Evolutionary conservation across 192 early-diverging fungal species (phyloP).

Genomic region (Haplosporangium gracile): DNA sequence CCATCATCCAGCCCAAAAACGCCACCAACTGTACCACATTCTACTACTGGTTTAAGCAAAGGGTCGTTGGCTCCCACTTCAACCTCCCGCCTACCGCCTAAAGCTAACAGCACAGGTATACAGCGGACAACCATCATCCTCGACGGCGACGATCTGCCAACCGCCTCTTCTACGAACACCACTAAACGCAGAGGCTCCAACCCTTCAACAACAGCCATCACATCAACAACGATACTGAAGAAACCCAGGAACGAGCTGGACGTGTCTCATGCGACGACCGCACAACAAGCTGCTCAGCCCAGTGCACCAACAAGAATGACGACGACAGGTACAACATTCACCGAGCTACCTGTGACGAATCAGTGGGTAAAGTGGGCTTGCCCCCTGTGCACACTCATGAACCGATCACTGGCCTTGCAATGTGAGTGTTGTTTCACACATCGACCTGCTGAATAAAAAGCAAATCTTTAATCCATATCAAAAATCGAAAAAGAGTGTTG

Average conservation of each 20-base stretch:
- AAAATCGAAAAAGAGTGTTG: neutral
- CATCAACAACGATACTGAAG: neutral
- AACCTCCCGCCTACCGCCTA: neutral
- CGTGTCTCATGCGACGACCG: neutral
- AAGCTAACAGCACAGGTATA: neutral
- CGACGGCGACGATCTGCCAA: neutral
- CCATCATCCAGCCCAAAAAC: neutral
- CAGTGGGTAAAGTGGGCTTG: slow-evolving; percentile 62
- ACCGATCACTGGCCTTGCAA: slow-evolving; percentile 56
- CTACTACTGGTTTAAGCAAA: neutral
- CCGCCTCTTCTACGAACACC: neutral
- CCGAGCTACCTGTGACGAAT: neutral
- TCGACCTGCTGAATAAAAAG: slow-evolving; percentile 23
- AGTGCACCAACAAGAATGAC: neutral
- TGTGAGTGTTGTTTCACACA: slow-evolving; percentile 61
- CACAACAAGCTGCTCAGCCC: neutral
- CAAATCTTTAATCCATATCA: neutral
- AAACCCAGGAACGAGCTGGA: neutral
- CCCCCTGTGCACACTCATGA: slow-evolving; percentile 68
- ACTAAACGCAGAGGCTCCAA: neutral
- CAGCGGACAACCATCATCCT: neutral
- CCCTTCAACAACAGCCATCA: neutral
- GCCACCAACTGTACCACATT: neutral
- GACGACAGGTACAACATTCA: neutral
- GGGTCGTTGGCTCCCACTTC: neutral